These are phyloP conservation scores for Prunus persica DNA, from an alignment of 306 rosid species.

Conservation along the genomic window Prunus_persica_NCBIv2 NC_034011.1:21648001-21648500, in stretches of 20 bases:
- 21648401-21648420: conserved; percentile 21
- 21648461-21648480: too few relatives aligned
- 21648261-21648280: conserved; percentile 47
- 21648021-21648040: too few relatives aligned
- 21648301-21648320: conserved; percentile 70
- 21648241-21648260: conserved; percentile 34
- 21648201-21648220: neutral
- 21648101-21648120: too few relatives aligned
- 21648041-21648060: too few relatives aligned
- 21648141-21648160: neutral
- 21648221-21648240: conserved; percentile 12
- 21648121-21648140: neutral
- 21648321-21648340: conserved; percentile 69
- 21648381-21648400: conserved; percentile 86
- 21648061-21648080: too few relatives aligned
- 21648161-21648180: neutral
- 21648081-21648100: too few relatives aligned
- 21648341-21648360: conserved; percentile 52
- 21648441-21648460: neutral
- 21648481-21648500: too few relatives aligned
- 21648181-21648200: neutral
- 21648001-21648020: too few relatives aligned
- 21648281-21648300: conserved; percentile 69
- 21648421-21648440: neutral
- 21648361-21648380: conserved; percentile 71